Percentiles rank a stretch among this genome's conserved stretches.
Evolutionary conservation across 2,329 filamentous ascomycete species (phyloP).

Genomic region (Colletotrichum truncatum): DNA sequence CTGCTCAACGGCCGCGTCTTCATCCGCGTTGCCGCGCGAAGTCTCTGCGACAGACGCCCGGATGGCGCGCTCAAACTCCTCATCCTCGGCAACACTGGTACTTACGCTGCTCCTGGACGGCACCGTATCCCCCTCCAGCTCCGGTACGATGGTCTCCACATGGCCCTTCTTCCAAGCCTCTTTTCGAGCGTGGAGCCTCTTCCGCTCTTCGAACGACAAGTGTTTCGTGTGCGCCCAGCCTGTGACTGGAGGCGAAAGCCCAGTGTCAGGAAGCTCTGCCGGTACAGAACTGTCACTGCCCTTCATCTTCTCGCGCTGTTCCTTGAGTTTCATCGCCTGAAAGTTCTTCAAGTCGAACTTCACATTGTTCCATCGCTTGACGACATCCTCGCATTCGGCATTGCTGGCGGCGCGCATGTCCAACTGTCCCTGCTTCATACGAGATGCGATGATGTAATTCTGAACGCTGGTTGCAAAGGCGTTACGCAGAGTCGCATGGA

Average conservation of each 20-base stretch:
- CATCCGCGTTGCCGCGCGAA: slow-evolving; percentile 72
- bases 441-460: slow-evolving; percentile 82
- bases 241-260: slow-evolving; percentile 42
- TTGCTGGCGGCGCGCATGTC: slow-evolving; percentile 64
- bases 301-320: slow-evolving; percentile 45
- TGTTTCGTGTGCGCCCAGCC: slow-evolving; percentile 61
- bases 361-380: slow-evolving; percentile 71
- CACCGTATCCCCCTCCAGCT: slow-evolving; percentile 29
- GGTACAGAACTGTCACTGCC: slow-evolving; percentile 34
- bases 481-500: slow-evolving; percentile 80
- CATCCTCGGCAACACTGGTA: slow-evolving; percentile 48
- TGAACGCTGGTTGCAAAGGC: slow-evolving; percentile 75
- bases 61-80: slow-evolving; percentile 78
- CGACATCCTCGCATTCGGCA: slow-evolving; percentile 71
- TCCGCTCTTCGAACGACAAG: slow-evolving; percentile 60
- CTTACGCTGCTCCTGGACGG: slow-evolving; percentile 28
- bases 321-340: slow-evolving; percentile 60
- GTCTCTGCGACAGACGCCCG: slow-evolving; percentile 74
- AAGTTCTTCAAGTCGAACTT: slow-evolving; percentile 69
- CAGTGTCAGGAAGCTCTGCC: slow-evolving; percentile 16
- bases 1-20: slow-evolving; percentile 77
- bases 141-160: slow-evolving; percentile 33
- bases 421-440: slow-evolving; percentile 78
- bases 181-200: slow-evolving; percentile 58
- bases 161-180: slow-evolving; percentile 51